Evolutionary conservation across 495 filamentous ascomycete species (phyloP).

Genomic region (Lasiosphaeria hispida): DNA sequence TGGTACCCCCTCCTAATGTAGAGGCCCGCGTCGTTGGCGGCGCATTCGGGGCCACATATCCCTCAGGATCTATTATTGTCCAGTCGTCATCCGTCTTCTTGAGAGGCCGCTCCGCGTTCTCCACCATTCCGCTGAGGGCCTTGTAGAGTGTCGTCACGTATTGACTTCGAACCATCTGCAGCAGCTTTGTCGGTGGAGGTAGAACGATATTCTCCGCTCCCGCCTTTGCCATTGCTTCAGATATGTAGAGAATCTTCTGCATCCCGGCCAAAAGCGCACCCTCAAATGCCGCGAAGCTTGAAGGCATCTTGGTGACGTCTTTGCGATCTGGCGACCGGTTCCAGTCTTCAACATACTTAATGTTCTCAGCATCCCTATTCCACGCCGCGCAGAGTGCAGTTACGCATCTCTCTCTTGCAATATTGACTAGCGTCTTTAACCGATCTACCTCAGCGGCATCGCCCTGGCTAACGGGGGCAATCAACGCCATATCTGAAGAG

Average conservation of each 20-base stretch:
- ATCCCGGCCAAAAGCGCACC: slow-evolving; percentile 71
- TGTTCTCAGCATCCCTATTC: slow-evolving; percentile 83
- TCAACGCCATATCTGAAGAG: slow-evolving; percentile 78
- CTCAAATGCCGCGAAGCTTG: slow-evolving; percentile 76
- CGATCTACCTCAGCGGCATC: slow-evolving; percentile 58
- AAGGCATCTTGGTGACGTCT: slow-evolving; percentile 88
- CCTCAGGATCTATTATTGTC: slow-evolving; percentile 50
- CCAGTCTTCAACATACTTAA: slow-evolving; percentile 91
- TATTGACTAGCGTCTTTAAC: slow-evolving; percentile 67
- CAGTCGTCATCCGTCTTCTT: slow-evolving; percentile 58
- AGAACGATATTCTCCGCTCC: slow-evolving; percentile 71
- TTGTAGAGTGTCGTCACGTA: slow-evolving; percentile 93
- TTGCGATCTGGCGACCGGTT: slow-evolving; percentile 69
- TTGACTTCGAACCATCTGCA: slow-evolving; percentile 79
- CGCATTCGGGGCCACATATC: slow-evolving; percentile 28
- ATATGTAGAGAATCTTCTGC: slow-evolving; percentile 92
- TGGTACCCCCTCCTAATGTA: slow-evolving; percentile 47
- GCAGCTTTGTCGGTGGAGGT: slow-evolving; percentile 75
- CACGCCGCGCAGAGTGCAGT: slow-evolving; percentile 79
- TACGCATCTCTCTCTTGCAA: slow-evolving; percentile 79
- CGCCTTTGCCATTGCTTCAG: slow-evolving; percentile 70
- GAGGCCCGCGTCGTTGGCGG: slow-evolving; percentile 25
- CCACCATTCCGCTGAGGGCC: slow-evolving; percentile 87
- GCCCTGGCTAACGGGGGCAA: slow-evolving; percentile 60
- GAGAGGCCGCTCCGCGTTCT: slow-evolving; percentile 78